Percentiles rank a stretch among this genome's conserved stretches.
Evolutionary conservation across 345 rosid genomes (phyloP).

Genomic region (Dimocarpus longan): DNA sequence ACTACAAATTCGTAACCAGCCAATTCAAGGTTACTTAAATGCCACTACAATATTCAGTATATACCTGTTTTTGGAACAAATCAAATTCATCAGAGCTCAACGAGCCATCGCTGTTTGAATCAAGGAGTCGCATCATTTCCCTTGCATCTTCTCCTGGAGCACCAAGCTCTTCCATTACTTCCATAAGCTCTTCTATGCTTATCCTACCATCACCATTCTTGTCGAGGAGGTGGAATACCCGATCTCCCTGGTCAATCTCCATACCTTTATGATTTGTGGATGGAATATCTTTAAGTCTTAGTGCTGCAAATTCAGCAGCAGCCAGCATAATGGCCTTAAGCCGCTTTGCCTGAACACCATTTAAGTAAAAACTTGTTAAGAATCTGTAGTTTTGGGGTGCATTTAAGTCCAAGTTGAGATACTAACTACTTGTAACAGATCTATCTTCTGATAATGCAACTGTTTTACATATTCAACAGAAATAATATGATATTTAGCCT

Average conservation of each 20-base stretch:
- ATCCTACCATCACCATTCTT: conserved; percentile 95
- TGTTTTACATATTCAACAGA: not conserved
- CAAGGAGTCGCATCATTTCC: conserved; percentile 96
- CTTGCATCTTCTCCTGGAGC: conserved; percentile 90
- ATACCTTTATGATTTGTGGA: conserved; percentile 49
- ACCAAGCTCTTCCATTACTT: conserved; percentile 97
- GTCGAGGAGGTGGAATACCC: conserved; percentile 76
- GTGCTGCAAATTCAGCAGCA: conserved; percentile 90
- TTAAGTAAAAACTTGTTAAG: conserved; percentile 1
- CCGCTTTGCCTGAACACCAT: conserved; percentile 59
- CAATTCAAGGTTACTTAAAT: not conserved
- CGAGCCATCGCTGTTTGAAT: conserved; percentile 91
- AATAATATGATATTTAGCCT: not conserved
- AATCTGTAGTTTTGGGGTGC: not conserved
- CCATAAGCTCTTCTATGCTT: conserved; percentile 90
- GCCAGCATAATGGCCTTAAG: conserved; percentile 96
- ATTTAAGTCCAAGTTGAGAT: not conserved
- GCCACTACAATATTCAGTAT: not conserved
- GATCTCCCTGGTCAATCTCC: conserved; percentile 57
- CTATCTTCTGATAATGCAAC: not conserved
- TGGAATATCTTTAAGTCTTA: conserved; percentile 82
- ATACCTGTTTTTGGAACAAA: conserved; percentile 82
- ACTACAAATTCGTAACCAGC: not conserved
- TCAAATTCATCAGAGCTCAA: conserved; percentile 89
- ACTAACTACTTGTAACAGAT: not conserved